A percentile compares a stretch with the other conserved stretches of the same genome.
These are phyloP conservation scores for Heritiera littoralis DNA, from an alignment of 345 rosid species.

Conservation along the genomic window DNA sequence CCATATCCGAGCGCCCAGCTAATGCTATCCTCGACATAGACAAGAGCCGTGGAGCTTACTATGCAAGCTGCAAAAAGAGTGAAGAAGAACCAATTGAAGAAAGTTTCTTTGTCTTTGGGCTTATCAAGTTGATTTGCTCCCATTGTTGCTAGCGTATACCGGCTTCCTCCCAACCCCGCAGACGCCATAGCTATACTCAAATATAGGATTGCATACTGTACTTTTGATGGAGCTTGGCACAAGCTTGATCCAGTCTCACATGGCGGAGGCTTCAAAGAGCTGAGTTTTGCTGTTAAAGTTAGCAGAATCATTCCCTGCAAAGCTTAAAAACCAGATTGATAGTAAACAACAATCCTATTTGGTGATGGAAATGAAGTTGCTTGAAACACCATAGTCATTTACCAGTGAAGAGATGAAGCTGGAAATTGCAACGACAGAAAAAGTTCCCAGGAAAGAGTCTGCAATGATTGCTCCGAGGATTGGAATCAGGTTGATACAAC, in stretches of 20 bases:
- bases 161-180: slow-evolving; percentile 26
- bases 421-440: slow-evolving; percentile 21
- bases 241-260: slow-evolving; percentile 14
- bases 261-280: slow-evolving; percentile 23
- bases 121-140: slow-evolving; percentile 34
- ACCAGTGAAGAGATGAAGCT: slow-evolving; percentile 30
- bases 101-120: slow-evolving; percentile 20
- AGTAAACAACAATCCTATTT: background rate
- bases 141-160: slow-evolving; percentile 30
- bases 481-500: slow-evolving; percentile 23
- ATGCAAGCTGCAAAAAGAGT: slow-evolving; percentile 1
- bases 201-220: slow-evolving; percentile 21
- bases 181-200: slow-evolving; percentile 16
- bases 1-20: slow-evolving; percentile 36
- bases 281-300: slow-evolving; percentile 20
- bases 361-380: background rate
- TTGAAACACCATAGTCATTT: background rate
- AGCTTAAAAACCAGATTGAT: too few species aligned
- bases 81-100: slow-evolving; percentile 39
- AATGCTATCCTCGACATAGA: slow-evolving; percentile 28
- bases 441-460: slow-evolving; percentile 28
- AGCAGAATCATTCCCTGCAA: slow-evolving; percentile 28
- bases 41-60: slow-evolving; percentile 16
- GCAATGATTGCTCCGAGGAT: slow-evolving; percentile 29
- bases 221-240: slow-evolving; percentile 20